Conservation (phyloP, 73 alveolate genomes). For the Paraurostyla sp. region DNA sequence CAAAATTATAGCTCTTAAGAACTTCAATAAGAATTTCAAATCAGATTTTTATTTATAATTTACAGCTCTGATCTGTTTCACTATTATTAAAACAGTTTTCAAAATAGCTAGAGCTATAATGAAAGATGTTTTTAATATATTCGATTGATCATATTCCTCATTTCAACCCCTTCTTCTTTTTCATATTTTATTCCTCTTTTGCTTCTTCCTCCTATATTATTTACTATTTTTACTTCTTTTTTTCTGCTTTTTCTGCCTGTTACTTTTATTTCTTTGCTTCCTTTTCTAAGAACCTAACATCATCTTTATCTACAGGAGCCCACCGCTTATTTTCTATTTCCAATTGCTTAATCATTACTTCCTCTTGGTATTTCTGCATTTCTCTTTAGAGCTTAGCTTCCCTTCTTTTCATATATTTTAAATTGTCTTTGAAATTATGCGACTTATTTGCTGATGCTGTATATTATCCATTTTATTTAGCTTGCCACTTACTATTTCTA, state of each 20-base stretch:
- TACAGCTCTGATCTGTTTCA: too few relatives aligned
- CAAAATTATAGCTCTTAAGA: too few relatives aligned
- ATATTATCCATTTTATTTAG: neutral
- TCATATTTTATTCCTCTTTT: neutral
- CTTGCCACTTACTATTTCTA: slow-evolving; percentile 28
- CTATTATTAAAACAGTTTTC: too few relatives aligned
- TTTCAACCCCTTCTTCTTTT: slow-evolving; percentile 1
- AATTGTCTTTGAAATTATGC: neutral
- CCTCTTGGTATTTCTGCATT: neutral
- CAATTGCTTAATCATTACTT: neutral
- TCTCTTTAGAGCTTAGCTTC: slow-evolving; percentile 4
- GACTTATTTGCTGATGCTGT: slow-evolving; percentile 8
- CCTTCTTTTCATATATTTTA: neutral
- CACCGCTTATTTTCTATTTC: neutral
- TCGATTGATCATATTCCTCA: neutral
- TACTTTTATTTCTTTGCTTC: slow-evolving; percentile 33
- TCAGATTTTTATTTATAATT: too few relatives aligned
- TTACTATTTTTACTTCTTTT: neutral
- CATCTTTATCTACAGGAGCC: slow-evolving; percentile 35
- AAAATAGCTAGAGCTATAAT: too few relatives aligned
- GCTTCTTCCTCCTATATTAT: slow-evolving; percentile 32
- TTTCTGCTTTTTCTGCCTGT: neutral
- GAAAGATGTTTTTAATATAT: neutral
- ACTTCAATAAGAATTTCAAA: too few relatives aligned
- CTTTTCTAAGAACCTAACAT: neutral